Percentiles rank a stretch among this genome's conserved stretches.
These are phyloP conservation scores for Aulographum hederae DNA, from an alignment of 2,329 filamentous ascomycete species.

Conservation along the genomic window DNA sequence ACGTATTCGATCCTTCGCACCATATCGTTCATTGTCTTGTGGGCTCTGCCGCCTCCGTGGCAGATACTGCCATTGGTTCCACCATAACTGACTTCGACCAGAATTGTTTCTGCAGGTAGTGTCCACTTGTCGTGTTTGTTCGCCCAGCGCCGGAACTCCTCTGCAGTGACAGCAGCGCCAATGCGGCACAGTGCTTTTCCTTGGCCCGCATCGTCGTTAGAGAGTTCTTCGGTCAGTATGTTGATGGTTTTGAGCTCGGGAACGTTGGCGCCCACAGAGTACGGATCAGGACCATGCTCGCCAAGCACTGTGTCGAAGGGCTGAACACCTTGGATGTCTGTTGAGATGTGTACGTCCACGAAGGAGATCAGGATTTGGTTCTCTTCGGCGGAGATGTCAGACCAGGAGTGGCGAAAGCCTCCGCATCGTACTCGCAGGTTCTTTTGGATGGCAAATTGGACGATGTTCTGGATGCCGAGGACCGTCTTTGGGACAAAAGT, in stretches of 20 bases:
- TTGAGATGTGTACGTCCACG: constrained; percentile 19
- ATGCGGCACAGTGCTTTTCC: constrained; percentile 20
- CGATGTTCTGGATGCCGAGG: neutral
- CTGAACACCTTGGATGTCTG: constrained; percentile 5
- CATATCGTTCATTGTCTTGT: constrained; percentile 27
- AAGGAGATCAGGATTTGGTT: constrained; percentile 25
- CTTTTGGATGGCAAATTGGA: neutral
- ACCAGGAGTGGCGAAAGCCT: constrained; percentile 9
- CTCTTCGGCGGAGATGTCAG: constrained; percentile 20
- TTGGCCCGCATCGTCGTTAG: constrained; percentile 7
- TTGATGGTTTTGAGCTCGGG: constrained; percentile 24
- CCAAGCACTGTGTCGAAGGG: constrained; percentile 17
- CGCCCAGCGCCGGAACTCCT: constrained; percentile 27
- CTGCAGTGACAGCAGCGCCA: constrained; percentile 26
- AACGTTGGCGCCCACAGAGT: too few species aligned
- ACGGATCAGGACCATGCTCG: too few species aligned
- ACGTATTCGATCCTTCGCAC: constrained; percentile 30
- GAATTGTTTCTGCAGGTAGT: constrained; percentile 27
- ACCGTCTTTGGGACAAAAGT: neutral
- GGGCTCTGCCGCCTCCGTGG: constrained; percentile 26
- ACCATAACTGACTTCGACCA: constrained; percentile 30
- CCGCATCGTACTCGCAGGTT: neutral
- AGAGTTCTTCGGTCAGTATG: constrained; percentile 10
- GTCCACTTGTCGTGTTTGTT: constrained; percentile 22
- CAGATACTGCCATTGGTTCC: constrained; percentile 28